Percentiles rank a stretch among this genome's conserved stretches.
These are phyloP conservation scores for Diospyros kaki DNA, from an alignment of 148 eudicot genomes.

Conservation along the genomic window DNA sequence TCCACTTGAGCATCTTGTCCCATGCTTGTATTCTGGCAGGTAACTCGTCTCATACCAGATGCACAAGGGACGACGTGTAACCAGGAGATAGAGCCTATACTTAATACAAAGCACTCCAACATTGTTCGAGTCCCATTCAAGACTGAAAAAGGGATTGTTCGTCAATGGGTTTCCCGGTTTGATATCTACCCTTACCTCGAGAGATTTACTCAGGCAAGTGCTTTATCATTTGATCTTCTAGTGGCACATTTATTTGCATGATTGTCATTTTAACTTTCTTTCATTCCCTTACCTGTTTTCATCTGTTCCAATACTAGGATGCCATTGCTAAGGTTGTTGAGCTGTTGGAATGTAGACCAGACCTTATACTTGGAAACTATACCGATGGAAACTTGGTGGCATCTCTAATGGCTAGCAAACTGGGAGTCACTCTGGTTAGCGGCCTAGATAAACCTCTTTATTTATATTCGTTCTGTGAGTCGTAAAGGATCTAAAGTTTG, in stretches of 20 bases:
- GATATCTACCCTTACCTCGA: slow-evolving; percentile 59
- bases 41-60: slow-evolving; percentile 64
- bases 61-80: slow-evolving; percentile 57
- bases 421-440: slow-evolving; percentile 65
- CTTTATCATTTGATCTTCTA: neutral
- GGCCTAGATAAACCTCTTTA: neutral
- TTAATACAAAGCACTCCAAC: slow-evolving; percentile 43
- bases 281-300: neutral
- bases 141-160: slow-evolving; percentile 45
- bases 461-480: neutral
- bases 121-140: slow-evolving; percentile 57
- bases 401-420: slow-evolving; percentile 50
- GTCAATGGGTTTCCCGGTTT: slow-evolving; percentile 59
- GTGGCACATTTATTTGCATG: neutral
- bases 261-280: too few species aligned
- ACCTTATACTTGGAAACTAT: slow-evolving; percentile 73
- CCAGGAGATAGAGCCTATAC: slow-evolving; percentile 54
- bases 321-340: slow-evolving; percentile 45
- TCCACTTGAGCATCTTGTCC: neutral
- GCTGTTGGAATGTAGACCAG: slow-evolving; percentile 57
- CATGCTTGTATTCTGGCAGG: slow-evolving; percentile 20
- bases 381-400: slow-evolving; percentile 83
- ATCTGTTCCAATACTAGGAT: slow-evolving; percentile 29
- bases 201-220: slow-evolving; percentile 45
- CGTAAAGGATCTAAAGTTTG: neutral